Evolutionary conservation across 768 basidiomycete genomes (phyloP).

Genomic region (Clavaria fumosa): DNA sequence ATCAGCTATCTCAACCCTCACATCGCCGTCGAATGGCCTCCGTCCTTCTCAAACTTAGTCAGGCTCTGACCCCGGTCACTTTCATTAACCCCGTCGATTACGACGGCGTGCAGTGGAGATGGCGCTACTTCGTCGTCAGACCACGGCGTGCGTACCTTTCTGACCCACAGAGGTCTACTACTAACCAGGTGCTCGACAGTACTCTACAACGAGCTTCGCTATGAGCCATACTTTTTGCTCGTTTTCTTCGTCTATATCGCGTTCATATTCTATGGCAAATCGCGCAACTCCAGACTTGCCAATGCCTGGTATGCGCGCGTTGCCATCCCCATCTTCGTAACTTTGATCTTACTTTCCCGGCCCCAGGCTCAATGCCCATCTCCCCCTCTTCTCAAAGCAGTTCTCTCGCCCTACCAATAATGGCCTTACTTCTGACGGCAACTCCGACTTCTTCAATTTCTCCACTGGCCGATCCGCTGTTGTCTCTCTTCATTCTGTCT

Average conservation of each 20-base stretch:
- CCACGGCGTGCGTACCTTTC: slow-evolving; percentile 44
- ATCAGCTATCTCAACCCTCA: too few relatives aligned
- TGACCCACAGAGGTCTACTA: too few relatives aligned
- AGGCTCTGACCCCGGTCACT: slow-evolving; percentile 40
- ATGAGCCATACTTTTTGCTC: slow-evolving; percentile 42
- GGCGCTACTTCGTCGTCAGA: slow-evolving; percentile 65
- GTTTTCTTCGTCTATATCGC: slow-evolving; percentile 40
- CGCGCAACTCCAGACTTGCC: slow-evolving; percentile 41
- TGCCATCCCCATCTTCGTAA: too few relatives aligned
- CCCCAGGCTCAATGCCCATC: slow-evolving; percentile 45
- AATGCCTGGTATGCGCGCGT: slow-evolving; percentile 43
- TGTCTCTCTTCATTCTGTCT: slow-evolving; percentile 62
- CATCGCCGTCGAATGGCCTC: slow-evolving; percentile 7
- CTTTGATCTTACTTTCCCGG: too few relatives aligned
- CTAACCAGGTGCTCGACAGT: too few relatives aligned
- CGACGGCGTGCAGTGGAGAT: slow-evolving; percentile 57
- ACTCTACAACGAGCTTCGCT: slow-evolving; percentile 38
- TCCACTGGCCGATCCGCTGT: slow-evolving; percentile 75
- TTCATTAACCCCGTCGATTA: slow-evolving; percentile 42
- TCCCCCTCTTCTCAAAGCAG: slow-evolving; percentile 44
- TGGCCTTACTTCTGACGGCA: slow-evolving; percentile 49
- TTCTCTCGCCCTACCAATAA: slow-evolving; percentile 54
- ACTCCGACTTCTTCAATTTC: slow-evolving; percentile 71
- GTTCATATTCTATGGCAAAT: slow-evolving; percentile 44
- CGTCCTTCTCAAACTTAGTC: slow-evolving; percentile 21